Percentiles rank a stretch among this genome's conserved stretches.
These are phyloP conservation scores for Sporothrix pallida DNA, from an alignment of 2,329 filamentous ascomycete genomes.

Conservation along the genomic window DNA sequence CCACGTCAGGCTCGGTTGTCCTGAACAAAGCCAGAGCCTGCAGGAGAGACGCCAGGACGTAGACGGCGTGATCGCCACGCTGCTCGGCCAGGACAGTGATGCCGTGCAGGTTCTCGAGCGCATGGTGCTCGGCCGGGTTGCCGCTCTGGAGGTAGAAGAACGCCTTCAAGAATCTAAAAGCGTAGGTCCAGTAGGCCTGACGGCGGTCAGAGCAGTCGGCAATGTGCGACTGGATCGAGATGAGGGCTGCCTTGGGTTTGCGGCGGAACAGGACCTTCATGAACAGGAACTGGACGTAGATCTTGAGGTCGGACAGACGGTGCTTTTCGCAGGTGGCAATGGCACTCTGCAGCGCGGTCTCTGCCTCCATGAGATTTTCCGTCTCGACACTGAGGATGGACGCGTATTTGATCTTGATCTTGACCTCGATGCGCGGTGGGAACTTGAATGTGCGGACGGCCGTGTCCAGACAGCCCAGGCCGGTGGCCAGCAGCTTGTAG, in stretches of 20 bases:
- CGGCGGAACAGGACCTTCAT: conserved; percentile 72
- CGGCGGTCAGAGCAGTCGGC: conserved; percentile 68
- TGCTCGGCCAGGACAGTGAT: conserved; percentile 65
- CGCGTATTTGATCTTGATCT: conserved; percentile 72
- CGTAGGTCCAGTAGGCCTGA: conserved; percentile 79
- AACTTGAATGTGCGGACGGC: conserved; percentile 67
- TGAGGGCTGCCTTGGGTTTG: conserved; percentile 74
- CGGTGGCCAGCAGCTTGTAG: conserved; percentile 73
- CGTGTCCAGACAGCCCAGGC: conserved; percentile 73
- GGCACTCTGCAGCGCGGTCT: conserved; percentile 73
- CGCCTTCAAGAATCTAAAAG: conserved; percentile 75
- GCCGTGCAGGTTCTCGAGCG: conserved; percentile 71
- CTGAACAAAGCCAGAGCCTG: conserved; percentile 74
- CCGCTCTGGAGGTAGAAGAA: conserved; percentile 69
- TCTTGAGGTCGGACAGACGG: conserved; percentile 70
- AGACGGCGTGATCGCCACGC: conserved; percentile 67
- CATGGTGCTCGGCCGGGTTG: conserved; percentile 64
- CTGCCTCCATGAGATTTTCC: conserved; percentile 74
- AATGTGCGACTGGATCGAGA: conserved; percentile 71
- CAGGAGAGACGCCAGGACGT: conserved; percentile 68
- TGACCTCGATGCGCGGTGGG: conserved; percentile 70
- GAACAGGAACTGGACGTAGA: conserved; percentile 76
- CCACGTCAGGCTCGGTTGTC: conserved; percentile 65
- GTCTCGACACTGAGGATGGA: conserved; percentile 76
- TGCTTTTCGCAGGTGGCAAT: conserved; percentile 72